Evolutionary conservation across 2,329 filamentous ascomycete species (phyloP).

Genomic region (Penicillium sp.): DNA sequence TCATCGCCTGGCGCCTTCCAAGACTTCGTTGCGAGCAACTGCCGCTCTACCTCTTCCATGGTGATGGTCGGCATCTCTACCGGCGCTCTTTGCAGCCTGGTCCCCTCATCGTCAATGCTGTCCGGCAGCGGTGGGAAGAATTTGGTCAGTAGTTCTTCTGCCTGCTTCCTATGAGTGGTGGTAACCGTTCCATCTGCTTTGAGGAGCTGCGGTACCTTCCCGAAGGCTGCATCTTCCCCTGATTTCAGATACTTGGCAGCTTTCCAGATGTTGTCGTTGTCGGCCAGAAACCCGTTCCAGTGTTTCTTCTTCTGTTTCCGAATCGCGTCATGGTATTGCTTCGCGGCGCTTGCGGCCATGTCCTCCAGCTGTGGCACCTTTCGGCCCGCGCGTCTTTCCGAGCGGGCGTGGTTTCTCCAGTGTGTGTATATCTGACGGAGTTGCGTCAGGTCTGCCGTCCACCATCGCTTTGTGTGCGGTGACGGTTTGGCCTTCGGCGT

Average conservation of each 20-base stretch:
- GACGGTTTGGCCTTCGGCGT: constrained; percentile 20
- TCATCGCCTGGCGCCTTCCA: too few species aligned
- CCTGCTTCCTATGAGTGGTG: constrained; percentile 9
- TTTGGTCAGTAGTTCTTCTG: not conserved
- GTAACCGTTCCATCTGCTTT: too few species aligned
- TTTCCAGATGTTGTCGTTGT: constrained; percentile 28
- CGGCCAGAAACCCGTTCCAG: constrained; percentile 24
- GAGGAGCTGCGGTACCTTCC: constrained; percentile 16
- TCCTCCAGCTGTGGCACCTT: constrained; percentile 27
- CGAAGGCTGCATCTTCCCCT: constrained; percentile 15
- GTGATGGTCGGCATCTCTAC: too few species aligned
- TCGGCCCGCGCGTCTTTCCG: constrained; percentile 11
- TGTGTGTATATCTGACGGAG: constrained; percentile 17
- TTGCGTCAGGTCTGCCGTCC: constrained; percentile 20
- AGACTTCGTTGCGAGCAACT: too few species aligned
- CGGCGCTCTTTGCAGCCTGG: constrained; percentile 11
- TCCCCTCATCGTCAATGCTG: constrained; percentile 14
- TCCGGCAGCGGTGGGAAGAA: constrained; percentile 18
- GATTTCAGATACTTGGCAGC: constrained; percentile 24
- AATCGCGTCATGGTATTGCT: constrained; percentile 21
- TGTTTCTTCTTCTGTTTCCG: constrained; percentile 26
- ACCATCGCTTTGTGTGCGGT: constrained; percentile 23
- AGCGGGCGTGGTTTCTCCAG: constrained; percentile 14
- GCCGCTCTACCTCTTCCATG: too few species aligned
- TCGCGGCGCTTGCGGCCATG: constrained; percentile 11